Conservation (phyloP, 2,329 filamentous ascomycete species). For the Canariomyces notabilis region DNA sequence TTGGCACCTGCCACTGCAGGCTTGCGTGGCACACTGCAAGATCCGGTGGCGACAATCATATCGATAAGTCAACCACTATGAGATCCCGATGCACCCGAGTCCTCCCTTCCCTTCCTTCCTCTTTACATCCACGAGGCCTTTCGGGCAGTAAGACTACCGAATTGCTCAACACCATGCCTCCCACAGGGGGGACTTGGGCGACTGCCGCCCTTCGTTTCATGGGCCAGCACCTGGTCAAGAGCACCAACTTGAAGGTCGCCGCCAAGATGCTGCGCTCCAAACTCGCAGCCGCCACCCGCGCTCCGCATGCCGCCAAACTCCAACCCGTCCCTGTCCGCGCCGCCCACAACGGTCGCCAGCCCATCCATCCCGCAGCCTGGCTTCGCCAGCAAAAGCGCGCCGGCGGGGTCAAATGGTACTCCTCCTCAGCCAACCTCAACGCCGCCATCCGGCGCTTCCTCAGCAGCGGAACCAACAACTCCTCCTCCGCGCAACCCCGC, state of each 20-base stretch:
- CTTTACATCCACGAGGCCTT: constrained; percentile 8
- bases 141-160: constrained; percentile 7
- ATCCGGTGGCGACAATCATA: constrained; percentile 15
- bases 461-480: constrained; percentile 37
- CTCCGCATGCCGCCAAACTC: constrained; percentile 39
- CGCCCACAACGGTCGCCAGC: constrained; percentile 41
- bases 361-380: constrained; percentile 47
- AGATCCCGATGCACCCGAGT: constrained; percentile 23
- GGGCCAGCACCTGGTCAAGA: constrained; percentile 41
- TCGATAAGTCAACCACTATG: constrained; percentile 21
- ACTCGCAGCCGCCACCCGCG: constrained; percentile 40
- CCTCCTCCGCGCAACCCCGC: constrained; percentile 32
- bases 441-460: constrained; percentile 48
- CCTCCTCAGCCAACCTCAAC: constrained; percentile 42
- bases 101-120: constrained; percentile 9
- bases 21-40: constrained; percentile 1
- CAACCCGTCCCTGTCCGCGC: constrained; percentile 43
- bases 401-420: constrained; percentile 42
- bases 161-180: constrained; percentile 43
- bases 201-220: constrained; percentile 51
- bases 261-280: constrained; percentile 47
- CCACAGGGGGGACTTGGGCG: constrained; percentile 53
- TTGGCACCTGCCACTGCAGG: too few relatives aligned
- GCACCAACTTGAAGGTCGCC: constrained; percentile 42
- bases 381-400: constrained; percentile 47